These are phyloP conservation scores for Coemansia sp. DNA, from an alignment of 192 early-diverging fungal genomes.

Conservation along the genomic window DNA sequence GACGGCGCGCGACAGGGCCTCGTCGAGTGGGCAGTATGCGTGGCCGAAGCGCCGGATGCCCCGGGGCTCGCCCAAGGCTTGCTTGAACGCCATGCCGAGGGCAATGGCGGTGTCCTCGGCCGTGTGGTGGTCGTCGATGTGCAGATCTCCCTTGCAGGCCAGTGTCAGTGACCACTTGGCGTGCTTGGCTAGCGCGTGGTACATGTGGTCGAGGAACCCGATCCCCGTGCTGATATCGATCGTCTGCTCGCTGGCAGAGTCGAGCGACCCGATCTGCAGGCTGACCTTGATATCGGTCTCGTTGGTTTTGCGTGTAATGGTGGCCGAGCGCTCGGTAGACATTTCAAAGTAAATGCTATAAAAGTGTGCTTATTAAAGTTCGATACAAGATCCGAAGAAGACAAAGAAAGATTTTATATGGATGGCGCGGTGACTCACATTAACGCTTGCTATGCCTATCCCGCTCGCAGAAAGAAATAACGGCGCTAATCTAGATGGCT, in stretches of 20 bases:
- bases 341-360: constrained; percentile 2
- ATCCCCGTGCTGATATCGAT: constrained; percentile 90
- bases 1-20: constrained; percentile 91
- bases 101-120: constrained; percentile 95
- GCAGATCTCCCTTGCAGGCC: constrained; percentile 87
- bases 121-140: constrained; percentile 99
- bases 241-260: constrained; percentile 58
- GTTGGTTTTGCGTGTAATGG: constrained; percentile 81
- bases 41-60: constrained; percentile 91
- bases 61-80: constrained; percentile 84
- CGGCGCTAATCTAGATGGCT: not conserved
- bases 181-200: constrained; percentile 97
- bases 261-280: constrained; percentile 59
- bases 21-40: constrained; percentile 95
- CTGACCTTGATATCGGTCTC: constrained; percentile 86
- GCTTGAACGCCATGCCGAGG: constrained; percentile 88
- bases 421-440: not conserved
- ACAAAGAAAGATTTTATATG: not conserved
- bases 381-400: not conserved
- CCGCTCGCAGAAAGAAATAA: no score
- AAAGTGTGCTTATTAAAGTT: not conserved
- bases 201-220: constrained; percentile 99
- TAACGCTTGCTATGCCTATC: not conserved
- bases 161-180: constrained; percentile 83
- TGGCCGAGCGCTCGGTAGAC: constrained; percentile 50